These are phyloP conservation scores for Aspergillus sp. DNA, from an alignment of 2,329 filamentous ascomycete genomes.

Conservation along the genomic window DNA sequence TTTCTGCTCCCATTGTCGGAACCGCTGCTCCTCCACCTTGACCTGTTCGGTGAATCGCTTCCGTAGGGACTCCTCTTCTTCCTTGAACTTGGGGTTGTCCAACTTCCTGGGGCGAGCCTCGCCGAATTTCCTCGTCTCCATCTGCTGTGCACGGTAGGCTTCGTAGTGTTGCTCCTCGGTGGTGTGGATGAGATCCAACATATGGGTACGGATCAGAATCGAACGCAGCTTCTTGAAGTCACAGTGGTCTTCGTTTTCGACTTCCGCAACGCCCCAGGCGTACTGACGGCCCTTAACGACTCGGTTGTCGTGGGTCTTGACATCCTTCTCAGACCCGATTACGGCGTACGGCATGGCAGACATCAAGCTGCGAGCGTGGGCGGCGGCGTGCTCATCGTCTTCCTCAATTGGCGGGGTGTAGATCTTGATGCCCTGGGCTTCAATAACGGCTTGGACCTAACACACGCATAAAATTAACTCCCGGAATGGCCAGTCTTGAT, in stretches of 20 bases:
- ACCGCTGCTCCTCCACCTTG: conserved; percentile 99
- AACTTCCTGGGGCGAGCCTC: conserved; percentile 95
- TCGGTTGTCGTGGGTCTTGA: conserved; percentile 89
- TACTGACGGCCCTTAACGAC: conserved; percentile 99
- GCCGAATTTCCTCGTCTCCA: conserved; percentile 99
- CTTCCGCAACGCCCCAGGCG: conserved; percentile 97
- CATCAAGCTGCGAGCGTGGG: conserved; percentile 91
- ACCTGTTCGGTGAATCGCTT: conserved; percentile 99
- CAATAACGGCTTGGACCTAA: conserved; percentile 87
- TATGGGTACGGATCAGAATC: conserved; percentile 97
- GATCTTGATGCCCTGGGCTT: conserved; percentile 99
- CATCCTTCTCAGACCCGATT: conserved; percentile 98
- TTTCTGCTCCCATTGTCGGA: conserved; percentile 99
- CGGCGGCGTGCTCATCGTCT: conserved; percentile 90
- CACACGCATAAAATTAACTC: conserved; percentile 1
- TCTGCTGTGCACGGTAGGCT: conserved; percentile 96
- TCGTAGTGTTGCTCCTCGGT: conserved; percentile 99
- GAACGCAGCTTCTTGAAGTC: conserved; percentile 99
- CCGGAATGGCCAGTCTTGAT: too few relatives aligned
- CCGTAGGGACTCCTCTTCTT: conserved; percentile 94
- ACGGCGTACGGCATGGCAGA: conserved; percentile 97
- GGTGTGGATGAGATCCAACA: conserved; percentile 99
- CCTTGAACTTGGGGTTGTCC: conserved; percentile 99
- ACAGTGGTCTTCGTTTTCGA: conserved; percentile 99
- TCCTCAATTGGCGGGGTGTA: conserved; percentile 97